Percentiles rank a stretch among this genome's conserved stretches.
Evolutionary conservation across 441 rosid genomes (phyloP).

Genomic region (Erodium trifolium): DNA sequence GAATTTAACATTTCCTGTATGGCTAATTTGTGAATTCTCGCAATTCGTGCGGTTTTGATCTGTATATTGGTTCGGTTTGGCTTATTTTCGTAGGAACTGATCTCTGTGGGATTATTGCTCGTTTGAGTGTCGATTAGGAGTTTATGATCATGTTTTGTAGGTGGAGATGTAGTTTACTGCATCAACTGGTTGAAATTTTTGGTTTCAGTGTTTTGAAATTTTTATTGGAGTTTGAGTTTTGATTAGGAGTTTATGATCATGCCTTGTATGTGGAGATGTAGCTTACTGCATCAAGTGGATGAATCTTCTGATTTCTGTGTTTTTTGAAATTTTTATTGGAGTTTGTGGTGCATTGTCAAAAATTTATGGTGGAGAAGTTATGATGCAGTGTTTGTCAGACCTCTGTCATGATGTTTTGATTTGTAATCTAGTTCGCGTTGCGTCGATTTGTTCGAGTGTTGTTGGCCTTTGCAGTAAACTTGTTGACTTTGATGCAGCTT

Average conservation of each 20-base stretch:
- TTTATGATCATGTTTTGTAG: not conserved
- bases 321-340: not conserved
- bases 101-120: not conserved
- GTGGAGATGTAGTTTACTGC: not conserved
- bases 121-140: not conserved
- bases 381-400: not conserved
- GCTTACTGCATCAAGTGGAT: not conserved
- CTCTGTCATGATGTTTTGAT: constrained; percentile 1
- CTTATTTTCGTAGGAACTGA: not conserved
- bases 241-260: not conserved
- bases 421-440: not conserved
- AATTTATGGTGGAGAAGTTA: not conserved
- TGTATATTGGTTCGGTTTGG: not conserved
- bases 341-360: not conserved
- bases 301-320: not conserved
- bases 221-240: not conserved
- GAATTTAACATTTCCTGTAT: not conserved
- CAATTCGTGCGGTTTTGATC: not conserved
- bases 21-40: not conserved
- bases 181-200: not conserved
- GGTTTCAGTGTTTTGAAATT: not conserved
- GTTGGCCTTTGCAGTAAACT: not conserved
- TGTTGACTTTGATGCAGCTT: not conserved
- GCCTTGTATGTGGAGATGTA: not conserved
- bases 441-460: not conserved